Conservation (phyloP, 2,329 filamentous ascomycete genomes). For the Aspergillus eucalypticola region DNA sequence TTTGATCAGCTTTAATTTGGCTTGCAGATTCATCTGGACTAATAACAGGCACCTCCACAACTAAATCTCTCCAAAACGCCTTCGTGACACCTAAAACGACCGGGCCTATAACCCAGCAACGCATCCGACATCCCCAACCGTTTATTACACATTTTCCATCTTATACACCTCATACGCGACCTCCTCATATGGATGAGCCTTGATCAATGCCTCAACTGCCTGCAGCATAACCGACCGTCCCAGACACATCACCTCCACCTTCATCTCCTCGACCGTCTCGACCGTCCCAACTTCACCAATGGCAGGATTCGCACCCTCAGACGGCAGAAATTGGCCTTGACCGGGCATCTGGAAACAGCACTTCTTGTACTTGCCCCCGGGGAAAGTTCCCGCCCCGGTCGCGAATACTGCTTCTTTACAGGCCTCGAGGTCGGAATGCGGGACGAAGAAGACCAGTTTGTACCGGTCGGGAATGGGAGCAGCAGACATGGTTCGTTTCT, state of each 20-base stretch:
- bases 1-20: background rate
- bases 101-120: background rate
- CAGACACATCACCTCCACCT: conserved; percentile 46
- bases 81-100: background rate
- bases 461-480: conserved; percentile 31
- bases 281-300: conserved; percentile 42
- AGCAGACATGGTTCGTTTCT: conserved; percentile 26
- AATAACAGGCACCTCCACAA: background rate
- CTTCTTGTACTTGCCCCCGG: conserved; percentile 43
- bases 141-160: conserved; percentile 41
- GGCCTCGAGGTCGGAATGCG: conserved; percentile 37
- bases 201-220: conserved; percentile 44
- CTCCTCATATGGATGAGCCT: conserved; percentile 50
- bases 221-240: conserved; percentile 39
- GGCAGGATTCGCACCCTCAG: conserved; percentile 41
- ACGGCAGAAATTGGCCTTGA: conserved; percentile 45
- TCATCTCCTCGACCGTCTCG: conserved; percentile 45
- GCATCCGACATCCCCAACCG: background rate
- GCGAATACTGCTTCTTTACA: conserved; percentile 47
- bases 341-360: conserved; percentile 44
- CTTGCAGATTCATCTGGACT: background rate
- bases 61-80: background rate
- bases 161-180: conserved; percentile 48
- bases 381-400: conserved; percentile 45
- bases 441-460: conserved; percentile 49